Percentiles rank a stretch among this genome's conserved stretches.
Conservation (phyloP, 331 rosid genomes). For the Cydonia oblonga region DNA sequence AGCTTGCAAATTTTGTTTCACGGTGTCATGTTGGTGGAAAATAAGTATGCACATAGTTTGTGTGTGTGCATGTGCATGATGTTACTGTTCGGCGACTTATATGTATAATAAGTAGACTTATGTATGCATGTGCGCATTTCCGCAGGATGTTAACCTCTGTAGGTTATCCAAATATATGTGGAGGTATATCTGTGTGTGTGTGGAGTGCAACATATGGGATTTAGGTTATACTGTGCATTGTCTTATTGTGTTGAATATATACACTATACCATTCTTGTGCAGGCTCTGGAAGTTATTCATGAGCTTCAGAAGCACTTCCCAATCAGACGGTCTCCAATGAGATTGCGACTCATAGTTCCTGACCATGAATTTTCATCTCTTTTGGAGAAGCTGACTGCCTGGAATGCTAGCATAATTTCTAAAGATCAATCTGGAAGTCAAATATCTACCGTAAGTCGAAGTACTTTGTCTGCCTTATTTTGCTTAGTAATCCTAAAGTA, state of each 20-base stretch:
- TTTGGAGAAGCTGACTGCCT: slow-evolving; percentile 52
- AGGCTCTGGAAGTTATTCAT: slow-evolving; percentile 90
- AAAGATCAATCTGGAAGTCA: slow-evolving; percentile 62
- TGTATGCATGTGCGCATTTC: background rate
- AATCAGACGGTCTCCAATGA: slow-evolving; percentile 81
- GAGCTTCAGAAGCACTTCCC: slow-evolving; percentile 94
- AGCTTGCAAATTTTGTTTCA: background rate
- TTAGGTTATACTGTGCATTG: background rate
- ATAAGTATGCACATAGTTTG: background rate
- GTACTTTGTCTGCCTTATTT: background rate
- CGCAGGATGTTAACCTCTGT: background rate
- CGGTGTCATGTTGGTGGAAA: background rate
- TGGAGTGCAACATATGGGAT: background rate
- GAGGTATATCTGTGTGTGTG: background rate
- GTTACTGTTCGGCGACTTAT: background rate
- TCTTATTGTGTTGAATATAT: background rate
- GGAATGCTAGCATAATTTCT: slow-evolving; percentile 57
- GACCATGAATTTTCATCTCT: slow-evolving; percentile 41
- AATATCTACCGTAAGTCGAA: slow-evolving; percentile 49
- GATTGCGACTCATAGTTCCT: slow-evolving; percentile 45
- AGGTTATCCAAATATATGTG: background rate
- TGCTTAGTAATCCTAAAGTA: background rate
- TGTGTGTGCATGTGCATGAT: background rate
- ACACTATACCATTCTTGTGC: slow-evolving; percentile 13
- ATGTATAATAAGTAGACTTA: background rate